These are phyloP conservation scores for Hypsizygus marmoreus DNA, from an alignment of 768 basidiomycete genomes.

Conservation along the genomic window DNA sequence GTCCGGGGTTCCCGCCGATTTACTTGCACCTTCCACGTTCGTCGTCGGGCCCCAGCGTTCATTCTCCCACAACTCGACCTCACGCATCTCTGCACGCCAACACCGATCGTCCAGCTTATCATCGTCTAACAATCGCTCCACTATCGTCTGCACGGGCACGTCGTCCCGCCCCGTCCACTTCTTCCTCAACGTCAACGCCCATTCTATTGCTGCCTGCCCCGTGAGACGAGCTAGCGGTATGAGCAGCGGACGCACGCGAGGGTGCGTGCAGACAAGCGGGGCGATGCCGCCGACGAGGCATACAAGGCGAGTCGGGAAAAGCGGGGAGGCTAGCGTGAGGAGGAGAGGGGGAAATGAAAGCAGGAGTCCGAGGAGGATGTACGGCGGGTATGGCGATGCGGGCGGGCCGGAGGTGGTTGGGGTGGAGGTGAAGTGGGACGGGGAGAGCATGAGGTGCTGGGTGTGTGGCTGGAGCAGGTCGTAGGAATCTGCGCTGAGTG, in stretches of 20 bases:
- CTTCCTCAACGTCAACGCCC: background rate
- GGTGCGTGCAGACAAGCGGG: constrained; percentile 17
- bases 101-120: constrained; percentile 63
- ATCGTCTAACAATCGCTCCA: constrained; percentile 56
- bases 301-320: constrained; percentile 49
- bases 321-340: constrained; percentile 43
- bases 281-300: constrained; percentile 39
- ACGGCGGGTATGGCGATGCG: constrained; percentile 51
- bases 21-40: too few relatives aligned
- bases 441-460: constrained; percentile 51
- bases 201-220: background rate
- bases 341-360: constrained; percentile 54
- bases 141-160: constrained; percentile 21
- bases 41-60: too few relatives aligned
- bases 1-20: too few relatives aligned
- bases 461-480: constrained; percentile 54
- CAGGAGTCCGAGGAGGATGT: constrained; percentile 51
- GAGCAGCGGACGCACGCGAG: constrained; percentile 12
- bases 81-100: constrained; percentile 64
- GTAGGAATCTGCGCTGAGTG: constrained; percentile 59
- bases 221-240: constrained; percentile 1
- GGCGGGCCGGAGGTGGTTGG: constrained; percentile 23
- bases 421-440: constrained; percentile 39
- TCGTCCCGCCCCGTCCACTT: constrained; percentile 3
- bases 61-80: constrained; percentile 83